phyloP scores from a whole-genome alignment of 2,329 filamentous ascomycete genomes.

The Calonectria pteridis region DNA sequence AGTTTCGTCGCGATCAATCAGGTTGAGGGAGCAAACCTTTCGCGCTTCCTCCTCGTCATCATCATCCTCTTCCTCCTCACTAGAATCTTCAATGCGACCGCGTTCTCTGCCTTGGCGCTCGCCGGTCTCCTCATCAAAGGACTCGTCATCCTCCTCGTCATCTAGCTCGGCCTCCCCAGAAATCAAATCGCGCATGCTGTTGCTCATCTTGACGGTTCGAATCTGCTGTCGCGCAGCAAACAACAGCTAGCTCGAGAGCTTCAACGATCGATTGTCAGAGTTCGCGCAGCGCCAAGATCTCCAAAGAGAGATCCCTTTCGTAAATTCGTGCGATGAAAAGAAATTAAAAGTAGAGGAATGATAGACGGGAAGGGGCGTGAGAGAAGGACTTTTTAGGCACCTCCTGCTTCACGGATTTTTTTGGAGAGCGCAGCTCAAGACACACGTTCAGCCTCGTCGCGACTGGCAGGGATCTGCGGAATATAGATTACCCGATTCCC shows the following conservation, averaged over 20 bases:
- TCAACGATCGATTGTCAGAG: conserved; percentile 25
- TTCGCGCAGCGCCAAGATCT: conserved; percentile 5
- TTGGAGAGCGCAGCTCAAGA: conserved; percentile 41
- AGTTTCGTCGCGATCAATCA: conserved; percentile 4
- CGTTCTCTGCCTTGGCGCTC: conserved; percentile 61
- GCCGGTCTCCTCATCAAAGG: conserved; percentile 81
- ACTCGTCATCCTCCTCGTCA: conserved; percentile 87
- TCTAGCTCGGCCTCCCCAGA: conserved; percentile 89
- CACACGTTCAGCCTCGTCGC: conserved; percentile 47
- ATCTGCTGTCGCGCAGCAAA: conserved; percentile 43
- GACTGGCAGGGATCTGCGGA: conserved; percentile 39
- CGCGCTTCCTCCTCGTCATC: conserved; percentile 89
- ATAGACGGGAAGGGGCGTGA: conserved; percentile 27
- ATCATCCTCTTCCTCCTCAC: conserved; percentile 92
- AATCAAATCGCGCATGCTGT: conserved; percentile 80
- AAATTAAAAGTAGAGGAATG: conserved; percentile 4
- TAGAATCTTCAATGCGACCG: conserved; percentile 78
- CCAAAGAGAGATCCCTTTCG: not conserved
- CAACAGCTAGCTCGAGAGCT: conserved; percentile 37
- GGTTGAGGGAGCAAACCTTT: conserved; percentile 65
- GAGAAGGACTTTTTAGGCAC: conserved; percentile 29
- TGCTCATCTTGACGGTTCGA: conserved; percentile 66
- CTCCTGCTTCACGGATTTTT: conserved; percentile 41
- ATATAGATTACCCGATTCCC: conserved; percentile 32
- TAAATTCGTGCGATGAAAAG: not conserved